Evolutionary conservation across 2,329 filamentous ascomycete species (phyloP), one percentile per base, ranked within the genome.

Genomic region (Phaeosphaeriaceae sp.): DNA sequence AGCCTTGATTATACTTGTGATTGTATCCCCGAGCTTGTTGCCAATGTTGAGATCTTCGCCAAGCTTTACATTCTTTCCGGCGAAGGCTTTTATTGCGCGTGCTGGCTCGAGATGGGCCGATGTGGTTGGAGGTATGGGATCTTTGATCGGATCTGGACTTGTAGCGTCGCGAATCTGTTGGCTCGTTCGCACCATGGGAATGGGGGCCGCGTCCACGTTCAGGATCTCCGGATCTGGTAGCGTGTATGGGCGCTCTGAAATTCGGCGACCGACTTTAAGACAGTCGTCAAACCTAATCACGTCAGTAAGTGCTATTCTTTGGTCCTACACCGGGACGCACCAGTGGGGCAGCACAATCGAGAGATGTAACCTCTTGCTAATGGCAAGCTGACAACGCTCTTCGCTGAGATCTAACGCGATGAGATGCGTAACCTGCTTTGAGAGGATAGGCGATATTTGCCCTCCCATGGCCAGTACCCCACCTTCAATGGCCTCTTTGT

Each of bases 261-360:
- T 97, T 50, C 90, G 86, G 73, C 91, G 92, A 41, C 93, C 92
- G 21, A 99, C 84, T 73, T 90, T 94, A 60, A 99, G 83, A 74
- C 94, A 99, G 70, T 97, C 93, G 63, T 97, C 93, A 68, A 99
- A 97, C 92, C 89, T 92, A 23, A 2, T 18, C 48, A 71, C 20
- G 23, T 63, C 51, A 61, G 52, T 28, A 17, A 20, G 17, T 18
- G 8, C 13, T 4, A 33, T 15, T 9, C 38, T 35, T 2, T 15
- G 11, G n/a, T 21, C 8, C 16, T 11, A 6, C 29, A 30, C 23
- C 32, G 12, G 32, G 6, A 56, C 79, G 65, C 76, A 92, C 90
- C 94, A 97, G 69, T 97, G 94, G 30, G 94, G 94, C 43, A 99
- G 79, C 15, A 99, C 90, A 50, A 97, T 88, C 73, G 91, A 92